Base-by-base conservation (phyloP, 768 basidiomycete genomes). In the Lyophyllum shimeji region DNA sequence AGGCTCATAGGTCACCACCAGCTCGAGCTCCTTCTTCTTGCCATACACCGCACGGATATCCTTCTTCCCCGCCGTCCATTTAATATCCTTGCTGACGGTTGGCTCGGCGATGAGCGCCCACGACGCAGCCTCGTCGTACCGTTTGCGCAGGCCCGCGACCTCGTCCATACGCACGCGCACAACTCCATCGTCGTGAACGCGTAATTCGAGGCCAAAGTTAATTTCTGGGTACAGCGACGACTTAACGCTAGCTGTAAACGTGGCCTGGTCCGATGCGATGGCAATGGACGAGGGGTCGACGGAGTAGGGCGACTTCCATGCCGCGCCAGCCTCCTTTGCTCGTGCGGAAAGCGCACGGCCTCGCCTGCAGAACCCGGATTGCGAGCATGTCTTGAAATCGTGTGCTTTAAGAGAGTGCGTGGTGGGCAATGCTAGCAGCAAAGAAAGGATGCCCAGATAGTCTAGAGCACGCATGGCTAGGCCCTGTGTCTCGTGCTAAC, bases 131-230 rank as follows among this genome's bases (percentile, higher is more conserved):
- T 98, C 95, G 69, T 98, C 85, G 69, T 98, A 98, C 29, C 92
- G 83, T 72, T 89, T 94, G 61, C 81, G 74, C 57, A 93, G 72
- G 1, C 90, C 89, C 44, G 78, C 80, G 0, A 92, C 76, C 67
- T 98, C 93, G 71, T 99, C 95, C 83, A 97, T 87, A n/a, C 87
- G 77, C 42, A 98, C 83, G n/a, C 95, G 80, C 31, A 92, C 89
- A 31, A 95, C 89, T 2, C 93, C 94, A 70, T 96, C 90, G 5
- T 86, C 80, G 55, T 95, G 91, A 51, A 97, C 82, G 58, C 89
- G 84, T 44, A 98, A 76, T 59, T 94, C 85, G 50, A 99, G 80
- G 34, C 81, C 76, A 65, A 95, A 99, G 15, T 84, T 81, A 72
- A 95, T 79, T 3, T 89, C 81, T 1, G 94, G 94, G 72, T 96